phyloP scores from a whole-genome alignment of 768 basidiomycete species.

The Russula olivacea region DNA sequence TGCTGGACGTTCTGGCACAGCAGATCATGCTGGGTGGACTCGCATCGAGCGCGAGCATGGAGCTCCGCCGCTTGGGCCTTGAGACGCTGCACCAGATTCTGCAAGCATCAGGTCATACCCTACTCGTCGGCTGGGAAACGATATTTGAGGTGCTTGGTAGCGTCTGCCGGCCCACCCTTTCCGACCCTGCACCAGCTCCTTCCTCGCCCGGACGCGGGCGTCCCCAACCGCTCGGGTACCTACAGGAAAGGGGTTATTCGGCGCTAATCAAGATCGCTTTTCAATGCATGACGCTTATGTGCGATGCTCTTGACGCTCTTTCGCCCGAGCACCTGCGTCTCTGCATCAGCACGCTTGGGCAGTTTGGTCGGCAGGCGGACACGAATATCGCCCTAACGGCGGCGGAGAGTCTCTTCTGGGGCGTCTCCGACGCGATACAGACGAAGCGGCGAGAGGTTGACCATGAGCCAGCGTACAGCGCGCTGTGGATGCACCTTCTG shows the following conservation, averaged over 20 bases:
- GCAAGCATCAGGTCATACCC: slow-evolving; percentile 85
- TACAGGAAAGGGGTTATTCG: slow-evolving; percentile 63
- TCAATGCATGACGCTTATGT: slow-evolving; percentile 88
- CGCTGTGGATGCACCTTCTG: slow-evolving; percentile 91
- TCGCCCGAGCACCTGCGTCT: slow-evolving; percentile 75
- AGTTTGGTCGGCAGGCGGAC: slow-evolving; percentile 88
- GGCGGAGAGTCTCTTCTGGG: slow-evolving; percentile 90
- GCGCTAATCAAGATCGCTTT: slow-evolving; percentile 87
- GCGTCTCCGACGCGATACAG: slow-evolving; percentile 92
- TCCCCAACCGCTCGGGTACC: slow-evolving; percentile 45
- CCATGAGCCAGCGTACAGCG: slow-evolving; percentile 66
- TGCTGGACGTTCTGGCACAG: slow-evolving; percentile 76
- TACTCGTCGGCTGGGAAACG: slow-evolving; percentile 88
- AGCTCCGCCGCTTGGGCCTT: slow-evolving; percentile 81
- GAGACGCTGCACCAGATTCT: slow-evolving; percentile 88
- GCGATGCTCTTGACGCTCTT: slow-evolving; percentile 82
- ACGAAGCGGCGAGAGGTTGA: slow-evolving; percentile 63
- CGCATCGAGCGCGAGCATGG: slow-evolving; percentile 50
- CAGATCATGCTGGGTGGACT: slow-evolving; percentile 54
- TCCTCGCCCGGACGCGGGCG: slow-evolving; percentile 27
- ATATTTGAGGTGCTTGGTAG: slow-evolving; percentile 91
- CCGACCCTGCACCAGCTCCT: slow-evolving; percentile 34
- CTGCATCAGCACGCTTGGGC: slow-evolving; percentile 86
- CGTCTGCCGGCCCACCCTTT: slow-evolving; percentile 63
- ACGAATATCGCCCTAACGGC: slow-evolving; percentile 96